phyloP scores from a whole-genome alignment of 331 rosid genomes.

The Cucumis variabilis region DNA sequence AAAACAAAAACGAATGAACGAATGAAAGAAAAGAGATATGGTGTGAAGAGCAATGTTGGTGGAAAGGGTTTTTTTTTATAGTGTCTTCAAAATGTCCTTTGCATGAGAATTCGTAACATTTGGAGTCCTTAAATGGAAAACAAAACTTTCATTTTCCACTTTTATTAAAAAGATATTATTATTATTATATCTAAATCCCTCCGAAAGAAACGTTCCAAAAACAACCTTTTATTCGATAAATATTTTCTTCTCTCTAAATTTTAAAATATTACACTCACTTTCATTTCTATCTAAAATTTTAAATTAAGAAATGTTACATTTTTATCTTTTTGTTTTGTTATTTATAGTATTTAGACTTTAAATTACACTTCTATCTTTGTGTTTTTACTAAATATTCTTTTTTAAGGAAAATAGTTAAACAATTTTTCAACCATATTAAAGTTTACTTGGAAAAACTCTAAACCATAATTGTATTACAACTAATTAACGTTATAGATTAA shows the following conservation, averaged over 20 bases:
- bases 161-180: neutral
- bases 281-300: too few species aligned
- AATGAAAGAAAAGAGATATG: neutral
- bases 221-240: neutral
- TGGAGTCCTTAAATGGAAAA: conserved; percentile 63
- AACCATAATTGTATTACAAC: too few species aligned
- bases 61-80: conserved; percentile 47
- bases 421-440: too few species aligned
- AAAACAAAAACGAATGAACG: neutral
- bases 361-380: too few species aligned
- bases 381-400: too few species aligned
- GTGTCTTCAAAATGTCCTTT: conserved; percentile 42
- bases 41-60: conserved; percentile 13
- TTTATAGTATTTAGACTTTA: too few species aligned
- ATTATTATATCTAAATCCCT: conserved; percentile 7
- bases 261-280: too few species aligned
- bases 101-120: conserved; percentile 40
- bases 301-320: neutral
- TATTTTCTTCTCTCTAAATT: too few species aligned
- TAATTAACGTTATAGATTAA: too few species aligned
- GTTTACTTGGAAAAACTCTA: too few species aligned
- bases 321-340: too few species aligned
- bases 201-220: conserved; percentile 26
- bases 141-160: neutral
- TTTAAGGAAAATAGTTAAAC: too few species aligned